phyloP scores from a whole-genome alignment of 202 grass and related monocot genomes.

The Zizania palustris region DNA sequence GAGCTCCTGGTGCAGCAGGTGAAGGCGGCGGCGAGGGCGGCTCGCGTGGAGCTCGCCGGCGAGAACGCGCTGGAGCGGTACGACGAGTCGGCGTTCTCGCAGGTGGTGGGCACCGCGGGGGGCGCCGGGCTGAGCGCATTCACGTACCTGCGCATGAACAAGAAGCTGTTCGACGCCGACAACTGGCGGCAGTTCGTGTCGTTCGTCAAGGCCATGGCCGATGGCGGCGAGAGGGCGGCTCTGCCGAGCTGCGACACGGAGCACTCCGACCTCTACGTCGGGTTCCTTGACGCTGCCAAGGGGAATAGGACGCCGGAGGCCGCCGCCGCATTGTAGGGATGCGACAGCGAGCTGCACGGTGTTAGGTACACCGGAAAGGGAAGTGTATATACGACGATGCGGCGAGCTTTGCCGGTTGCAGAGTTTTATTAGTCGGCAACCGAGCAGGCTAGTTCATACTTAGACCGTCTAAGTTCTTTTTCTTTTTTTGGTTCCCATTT shows the following conservation, averaged over 20 bases:
- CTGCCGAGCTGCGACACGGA: constrained; percentile 64
- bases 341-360: too few species aligned
- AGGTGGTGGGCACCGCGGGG: constrained; percentile 60
- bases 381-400: constrained; percentile 23
- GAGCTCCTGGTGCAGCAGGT: constrained; percentile 80
- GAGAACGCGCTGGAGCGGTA: constrained; percentile 95
- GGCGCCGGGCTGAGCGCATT: constrained; percentile 64
- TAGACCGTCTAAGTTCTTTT: background rate
- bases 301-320: constrained; percentile 46
- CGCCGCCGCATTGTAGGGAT: background rate
- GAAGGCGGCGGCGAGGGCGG: constrained; percentile 38
- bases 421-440: constrained; percentile 44
- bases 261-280: constrained; percentile 84
- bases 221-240: constrained; percentile 50
- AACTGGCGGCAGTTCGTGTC: constrained; percentile 89
- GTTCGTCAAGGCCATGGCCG: constrained; percentile 79
- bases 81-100: constrained; percentile 74
- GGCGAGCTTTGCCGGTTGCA: constrained; percentile 17
- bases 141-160: constrained; percentile 91
- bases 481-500: background rate
- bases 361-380: background rate
- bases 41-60: constrained; percentile 69
- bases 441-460: background rate
- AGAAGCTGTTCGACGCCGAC: constrained; percentile 78
- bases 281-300: constrained; percentile 48